Base-by-base conservation (phyloP, 495 filamentous ascomycete genomes). In the Aspergillus campestris region DNA sequence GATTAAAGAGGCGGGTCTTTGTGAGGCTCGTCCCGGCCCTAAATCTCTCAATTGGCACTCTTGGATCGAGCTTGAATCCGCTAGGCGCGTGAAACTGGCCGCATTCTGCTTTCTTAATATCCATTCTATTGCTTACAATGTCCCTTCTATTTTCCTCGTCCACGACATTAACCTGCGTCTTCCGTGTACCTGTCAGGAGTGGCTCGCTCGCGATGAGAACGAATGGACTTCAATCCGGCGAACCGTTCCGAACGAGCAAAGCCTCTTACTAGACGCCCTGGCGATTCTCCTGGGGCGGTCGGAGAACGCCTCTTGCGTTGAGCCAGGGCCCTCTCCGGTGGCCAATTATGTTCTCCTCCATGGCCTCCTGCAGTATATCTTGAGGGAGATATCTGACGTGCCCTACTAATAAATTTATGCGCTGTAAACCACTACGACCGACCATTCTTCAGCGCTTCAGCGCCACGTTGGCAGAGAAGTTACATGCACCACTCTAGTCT, bases 271-370 rank as follows among this genome's bases (percentile, higher is more conserved):
- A 33, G 50, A 59, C 14, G 53, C 56, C 5, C 29, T 59, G 2
- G 29, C 8, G 5, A 34, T 42, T 15, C 8, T 52, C 3, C 14
- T 45, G 39, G 40, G 38, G 34, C 8, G 35, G 27, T 28, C 27
- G 4, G 24, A 27, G 3, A 33, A 48, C 3, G 10, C 38, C 10
- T 1, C 12, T 45, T 1, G 31, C 9, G 7, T 43, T 43, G 5
- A 48, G 7, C 34, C 47, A 1, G 40, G 50, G 1, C 52, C 56
- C 9, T 80, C 79, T 0, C 74, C 78, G 1, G 54, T 81, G 2
- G 79, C 77, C 29, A 79, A 77, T 48, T 81, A 81, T 42, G 64
- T 78, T 7, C 70, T 82, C 12, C 72, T 84, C 15, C 74, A 80
- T 47, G 79, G 73, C 7, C 55, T 84, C 30, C 66, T 81, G 4